Percentiles rank a stretch among this genome's conserved stretches.
These are phyloP conservation scores for Aspergillus luchuensis DNA, from an alignment of 2,329 filamentous ascomycete genomes.

Conservation along the genomic window DNA sequence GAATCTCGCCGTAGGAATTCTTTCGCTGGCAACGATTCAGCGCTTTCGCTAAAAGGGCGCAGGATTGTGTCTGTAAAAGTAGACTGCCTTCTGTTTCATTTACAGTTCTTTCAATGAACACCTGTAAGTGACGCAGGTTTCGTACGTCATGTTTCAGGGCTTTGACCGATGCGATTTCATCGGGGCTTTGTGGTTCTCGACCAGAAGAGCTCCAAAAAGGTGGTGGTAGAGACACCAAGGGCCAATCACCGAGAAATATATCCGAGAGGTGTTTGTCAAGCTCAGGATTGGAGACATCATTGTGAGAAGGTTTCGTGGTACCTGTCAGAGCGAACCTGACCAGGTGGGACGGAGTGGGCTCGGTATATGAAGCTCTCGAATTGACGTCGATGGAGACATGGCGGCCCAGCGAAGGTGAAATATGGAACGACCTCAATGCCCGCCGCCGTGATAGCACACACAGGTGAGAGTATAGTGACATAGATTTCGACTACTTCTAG, in stretches of 20 bases:
- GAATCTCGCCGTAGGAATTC: constrained; percentile 34
- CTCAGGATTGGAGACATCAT: constrained; percentile 5
- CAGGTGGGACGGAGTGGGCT: constrained; percentile 33
- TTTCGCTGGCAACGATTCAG: constrained; percentile 28
- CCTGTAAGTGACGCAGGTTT: constrained; percentile 22
- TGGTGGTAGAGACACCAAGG: constrained; percentile 18
- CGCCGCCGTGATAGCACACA: constrained; percentile 4
- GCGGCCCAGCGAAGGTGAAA: constrained; percentile 9
- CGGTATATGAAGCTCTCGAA: background rate
- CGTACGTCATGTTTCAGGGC: constrained; percentile 5
- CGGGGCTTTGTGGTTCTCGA: background rate
- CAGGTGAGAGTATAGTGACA: background rate
- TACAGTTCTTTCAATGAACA: constrained; percentile 30
- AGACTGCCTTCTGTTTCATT: constrained; percentile 12
- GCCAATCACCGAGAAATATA: constrained; percentile 29
- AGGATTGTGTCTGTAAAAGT: constrained; percentile 14
- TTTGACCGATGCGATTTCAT: background rate
- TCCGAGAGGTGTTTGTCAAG: constrained; percentile 21
- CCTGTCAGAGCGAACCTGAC: constrained; percentile 37
- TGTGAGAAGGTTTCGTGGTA: constrained; percentile 14
- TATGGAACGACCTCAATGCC: background rate
- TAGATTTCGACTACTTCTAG: constrained; percentile 7
- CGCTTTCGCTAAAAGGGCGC: constrained; percentile 18
- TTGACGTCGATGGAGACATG: constrained; percentile 4
- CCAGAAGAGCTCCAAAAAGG: constrained; percentile 27